Evolutionary conservation across 306 rosid species (phyloP).

Genomic region (Alnus rubra): DNA sequence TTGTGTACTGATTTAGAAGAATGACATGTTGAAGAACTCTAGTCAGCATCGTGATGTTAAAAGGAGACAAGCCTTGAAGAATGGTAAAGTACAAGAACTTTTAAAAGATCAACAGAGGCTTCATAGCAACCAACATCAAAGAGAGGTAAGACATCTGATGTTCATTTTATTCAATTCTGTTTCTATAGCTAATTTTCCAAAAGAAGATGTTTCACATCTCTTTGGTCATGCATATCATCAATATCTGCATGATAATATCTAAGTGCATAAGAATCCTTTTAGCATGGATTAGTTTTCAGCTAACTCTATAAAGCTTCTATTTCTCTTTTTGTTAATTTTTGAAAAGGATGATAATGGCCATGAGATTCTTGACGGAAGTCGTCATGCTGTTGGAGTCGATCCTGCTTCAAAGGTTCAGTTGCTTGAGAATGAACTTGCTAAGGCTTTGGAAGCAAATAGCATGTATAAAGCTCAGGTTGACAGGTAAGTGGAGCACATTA

Average conservation of each 20-base stretch:
- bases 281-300: conserved; percentile 1
- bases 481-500: conserved; percentile 45
- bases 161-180: conserved; percentile 28
- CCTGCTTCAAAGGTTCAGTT: conserved; percentile 50
- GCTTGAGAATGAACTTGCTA: conserved; percentile 60
- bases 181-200: conserved; percentile 18
- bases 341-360: conserved; percentile 59
- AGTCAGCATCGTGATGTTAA: conserved; percentile 47
- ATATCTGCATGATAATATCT: conserved; percentile 18
- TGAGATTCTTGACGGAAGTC: conserved; percentile 54
- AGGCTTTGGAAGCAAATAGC: conserved; percentile 61
- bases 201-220: background rate
- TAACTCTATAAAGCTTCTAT: conserved; percentile 9
- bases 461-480: conserved; percentile 57
- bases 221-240: background rate
- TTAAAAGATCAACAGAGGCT: conserved; percentile 50
- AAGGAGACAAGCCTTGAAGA: conserved; percentile 51
- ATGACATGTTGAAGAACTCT: conserved; percentile 52
- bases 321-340: conserved; percentile 23
- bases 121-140: conserved; percentile 43
- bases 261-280: conserved; percentile 9
- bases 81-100: conserved; percentile 48
- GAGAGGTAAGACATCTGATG: conserved; percentile 52
- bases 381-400: conserved; percentile 47
- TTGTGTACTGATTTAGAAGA: conserved; percentile 42